Evolutionary conservation across 495 filamentous ascomycete species (phyloP).

Genomic region (Penicillium malachiteum): DNA sequence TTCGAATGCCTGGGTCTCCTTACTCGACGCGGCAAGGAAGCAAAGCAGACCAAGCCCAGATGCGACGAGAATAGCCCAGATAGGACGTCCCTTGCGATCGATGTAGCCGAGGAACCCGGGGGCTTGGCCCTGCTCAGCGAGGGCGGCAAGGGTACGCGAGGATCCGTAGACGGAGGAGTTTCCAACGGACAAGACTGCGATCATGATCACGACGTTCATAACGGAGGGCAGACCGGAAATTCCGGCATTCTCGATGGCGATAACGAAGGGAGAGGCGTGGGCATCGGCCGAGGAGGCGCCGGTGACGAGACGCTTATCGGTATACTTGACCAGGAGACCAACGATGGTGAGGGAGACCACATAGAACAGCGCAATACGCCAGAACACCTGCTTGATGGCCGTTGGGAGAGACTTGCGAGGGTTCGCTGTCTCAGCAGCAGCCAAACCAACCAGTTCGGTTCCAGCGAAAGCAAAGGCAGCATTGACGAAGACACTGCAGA

Average conservation of each 20-base stretch:
- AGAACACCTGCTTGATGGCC: slow-evolving; percentile 92
- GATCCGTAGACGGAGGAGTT: slow-evolving; percentile 87
- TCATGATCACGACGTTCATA: slow-evolving; percentile 88
- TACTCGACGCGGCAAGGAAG: slow-evolving; percentile 69
- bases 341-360: slow-evolving; percentile 71
- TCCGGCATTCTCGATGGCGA: slow-evolving; percentile 78
- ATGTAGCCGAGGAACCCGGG: slow-evolving; percentile 76
- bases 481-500: slow-evolving; percentile 91
- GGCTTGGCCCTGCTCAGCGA: slow-evolving; percentile 83
- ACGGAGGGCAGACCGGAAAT: slow-evolving; percentile 74
- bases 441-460: slow-evolving; percentile 90
- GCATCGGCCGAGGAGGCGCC: slow-evolving; percentile 58
- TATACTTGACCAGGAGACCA: slow-evolving; percentile 72
- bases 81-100: slow-evolving; percentile 77
- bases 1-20: slow-evolving; percentile 64
- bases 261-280: slow-evolving; percentile 83
- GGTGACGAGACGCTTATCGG: slow-evolving; percentile 58
- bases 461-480: slow-evolving; percentile 91
- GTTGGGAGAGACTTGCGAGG: slow-evolving; percentile 83
- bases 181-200: slow-evolving; percentile 83
- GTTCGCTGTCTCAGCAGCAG: slow-evolving; percentile 84
- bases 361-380: slow-evolving; percentile 90
- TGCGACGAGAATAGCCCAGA: slow-evolving; percentile 70
- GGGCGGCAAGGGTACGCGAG: slow-evolving; percentile 79
- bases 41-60: slow-evolving; percentile 71